Evolutionary conservation across 2,329 filamentous ascomycete genomes (phyloP).

Genomic region (Curvularia verruculosa): DNA sequence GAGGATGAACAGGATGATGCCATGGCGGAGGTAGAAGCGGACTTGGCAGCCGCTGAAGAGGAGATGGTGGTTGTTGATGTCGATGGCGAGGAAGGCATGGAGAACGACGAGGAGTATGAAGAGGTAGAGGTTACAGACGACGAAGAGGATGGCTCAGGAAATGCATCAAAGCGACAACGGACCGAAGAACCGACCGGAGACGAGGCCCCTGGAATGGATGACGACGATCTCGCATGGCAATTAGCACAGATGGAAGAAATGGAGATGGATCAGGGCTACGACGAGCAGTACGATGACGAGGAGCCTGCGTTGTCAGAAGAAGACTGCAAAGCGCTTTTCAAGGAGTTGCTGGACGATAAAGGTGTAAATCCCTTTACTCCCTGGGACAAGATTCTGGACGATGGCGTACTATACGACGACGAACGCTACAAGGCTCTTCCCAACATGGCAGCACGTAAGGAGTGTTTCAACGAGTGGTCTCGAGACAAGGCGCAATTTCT

Average conservation of each 20-base stretch:
- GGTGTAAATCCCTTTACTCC: conserved; percentile 84
- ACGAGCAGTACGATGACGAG: conserved; percentile 73
- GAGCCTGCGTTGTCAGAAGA: conserved; percentile 73
- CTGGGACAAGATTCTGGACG: conserved; percentile 89
- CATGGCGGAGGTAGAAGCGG: conserved; percentile 44
- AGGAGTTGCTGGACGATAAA: conserved; percentile 82
- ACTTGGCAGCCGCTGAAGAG: conserved; percentile 39
- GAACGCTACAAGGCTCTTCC: conserved; percentile 81
- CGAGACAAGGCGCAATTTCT: conserved; percentile 74
- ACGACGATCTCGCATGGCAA: conserved; percentile 93
- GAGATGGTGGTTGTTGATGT: conserved; percentile 43
- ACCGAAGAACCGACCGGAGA: conserved; percentile 54
- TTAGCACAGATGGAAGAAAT: conserved; percentile 85
- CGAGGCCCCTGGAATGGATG: conserved; percentile 77
- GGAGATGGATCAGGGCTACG: conserved; percentile 73
- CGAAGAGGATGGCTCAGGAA: conserved; percentile 52
- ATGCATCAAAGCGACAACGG: conserved; percentile 58
- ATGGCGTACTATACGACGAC: conserved; percentile 82
- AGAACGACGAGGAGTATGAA: conserved; percentile 75
- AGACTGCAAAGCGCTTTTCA: conserved; percentile 80
- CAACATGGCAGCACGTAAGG: conserved; percentile 80
- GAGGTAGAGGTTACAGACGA: conserved; percentile 74
- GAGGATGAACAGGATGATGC: conserved; percentile 40
- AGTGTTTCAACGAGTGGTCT: conserved; percentile 85
- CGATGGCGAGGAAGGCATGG: conserved; percentile 50